Base-by-base conservation (phyloP, 2,329 filamentous ascomycete genomes). In the Phialophora expanda region DNA sequence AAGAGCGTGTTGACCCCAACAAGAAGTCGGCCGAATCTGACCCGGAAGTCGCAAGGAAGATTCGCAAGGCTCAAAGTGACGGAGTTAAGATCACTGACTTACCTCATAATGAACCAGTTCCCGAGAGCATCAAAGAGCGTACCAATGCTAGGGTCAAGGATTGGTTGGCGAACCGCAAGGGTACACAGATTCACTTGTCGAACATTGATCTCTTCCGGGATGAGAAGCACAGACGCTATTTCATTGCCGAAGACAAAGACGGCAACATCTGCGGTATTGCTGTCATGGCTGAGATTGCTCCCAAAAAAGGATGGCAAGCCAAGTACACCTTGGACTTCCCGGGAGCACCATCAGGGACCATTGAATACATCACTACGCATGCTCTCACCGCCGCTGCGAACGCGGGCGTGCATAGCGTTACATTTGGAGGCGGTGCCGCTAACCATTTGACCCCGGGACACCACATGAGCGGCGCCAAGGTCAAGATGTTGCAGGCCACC, bases 241-340 rank as follows among this genome's bases (percentile, higher is more conserved):
- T 93, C 75, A 90, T 92, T 73, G 90, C 92, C 9, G 85, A 89
- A 70, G 90, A 90, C 70, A 84, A 86, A 74, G 85, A 91, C 17
- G 90, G 90, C 69, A 86, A 85, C 66, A 87, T 97, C 64, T 85
- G 85, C 50, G 89, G 90, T 38, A 85, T 97, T 65, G 89, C 94
- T n/a, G 89, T 94, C 8, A 83, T 97, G 73, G 90, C 91, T 61
- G 90, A 92, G 77, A 86, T 97, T 30, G 87, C 90, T 3, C 91
- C 92, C 1, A 83, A 86, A 41, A 87, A 96, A 76, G 93, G 93
- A 22, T 96, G 92, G 87, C 93, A 97, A 81, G 89, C 97, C 76
- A 97, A 97, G 82, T 97, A 95, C 83, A 91, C 90, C n/a, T 87
- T 97, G 62, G 92, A 97, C 78, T 97, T 97, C 83, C 93, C 93